Conservation (phyloP, 2,329 filamentous ascomycete species). For the Zasmidium angulare region DNA sequence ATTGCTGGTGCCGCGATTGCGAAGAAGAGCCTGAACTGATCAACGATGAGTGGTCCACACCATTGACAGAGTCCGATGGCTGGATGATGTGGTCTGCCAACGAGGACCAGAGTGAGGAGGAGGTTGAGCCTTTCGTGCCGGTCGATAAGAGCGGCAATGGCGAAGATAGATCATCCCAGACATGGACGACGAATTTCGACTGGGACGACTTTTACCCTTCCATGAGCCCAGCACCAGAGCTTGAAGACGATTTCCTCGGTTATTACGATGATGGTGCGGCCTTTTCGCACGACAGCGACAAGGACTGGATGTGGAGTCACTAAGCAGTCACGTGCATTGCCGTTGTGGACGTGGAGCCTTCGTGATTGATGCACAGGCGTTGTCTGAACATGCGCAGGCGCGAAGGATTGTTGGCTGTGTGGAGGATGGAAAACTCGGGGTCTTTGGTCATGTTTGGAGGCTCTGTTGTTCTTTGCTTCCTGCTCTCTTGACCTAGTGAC, state of each 20-base stretch:
- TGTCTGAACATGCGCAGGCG: no score
- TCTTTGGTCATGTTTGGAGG: no score
- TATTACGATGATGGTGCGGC: constrained; percentile 10
- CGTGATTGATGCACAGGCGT: no score
- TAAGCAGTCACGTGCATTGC: not conserved
- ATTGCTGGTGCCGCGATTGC: constrained; percentile 31
- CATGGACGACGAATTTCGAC: not conserved
- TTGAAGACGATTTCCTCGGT: constrained; percentile 2
- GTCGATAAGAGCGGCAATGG: not conserved
- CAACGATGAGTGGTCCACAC: constrained; percentile 8
- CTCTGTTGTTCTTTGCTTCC: no score
- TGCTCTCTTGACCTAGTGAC: no score
- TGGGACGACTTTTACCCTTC: constrained; percentile 14
- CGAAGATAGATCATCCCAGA: constrained; percentile 1
- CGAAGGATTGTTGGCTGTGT: no score
- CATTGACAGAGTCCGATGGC: constrained; percentile 15
- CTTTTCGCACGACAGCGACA: constrained; percentile 7
- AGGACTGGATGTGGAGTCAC: constrained; percentile 7
- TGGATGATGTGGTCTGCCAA: constrained; percentile 24
- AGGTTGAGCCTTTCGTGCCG: not conserved
- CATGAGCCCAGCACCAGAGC: not conserved
- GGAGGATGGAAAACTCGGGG: no score
- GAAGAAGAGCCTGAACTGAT: constrained; percentile 23
- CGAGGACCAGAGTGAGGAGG: constrained; percentile 9
- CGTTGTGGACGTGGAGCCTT: no score